These are phyloP conservation scores for Blastobotrys americana DNA, from an alignment of 805 yeast species.

Conservation along the genomic window DNA sequence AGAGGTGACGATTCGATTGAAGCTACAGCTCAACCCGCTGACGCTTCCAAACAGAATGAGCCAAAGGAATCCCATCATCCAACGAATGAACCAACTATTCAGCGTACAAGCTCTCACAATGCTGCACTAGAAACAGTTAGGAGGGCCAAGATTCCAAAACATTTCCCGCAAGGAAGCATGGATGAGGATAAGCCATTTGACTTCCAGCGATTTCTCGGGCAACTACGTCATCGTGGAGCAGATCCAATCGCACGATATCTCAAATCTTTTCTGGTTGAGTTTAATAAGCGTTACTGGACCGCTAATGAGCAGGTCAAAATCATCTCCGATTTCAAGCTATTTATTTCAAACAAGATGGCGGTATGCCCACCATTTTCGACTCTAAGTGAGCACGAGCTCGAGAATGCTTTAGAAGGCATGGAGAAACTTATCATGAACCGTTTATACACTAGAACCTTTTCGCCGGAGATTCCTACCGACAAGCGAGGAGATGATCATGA, in stretches of 20 bases:
- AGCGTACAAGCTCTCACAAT: too few relatives aligned
- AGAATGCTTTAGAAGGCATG: constrained; percentile 79
- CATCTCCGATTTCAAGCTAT: constrained; percentile 65
- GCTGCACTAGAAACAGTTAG: too few relatives aligned
- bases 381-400: constrained; percentile 52
- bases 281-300: constrained; percentile 61
- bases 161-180: too few relatives aligned
- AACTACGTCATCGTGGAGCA: constrained; percentile 66
- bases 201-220: constrained; percentile 70
- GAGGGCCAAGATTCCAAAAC: too few relatives aligned
- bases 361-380: constrained; percentile 66
- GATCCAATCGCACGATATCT: constrained; percentile 85
- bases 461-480: constrained; percentile 56
- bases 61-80: too few relatives aligned
- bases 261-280: constrained; percentile 74
- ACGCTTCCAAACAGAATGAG: too few relatives aligned
- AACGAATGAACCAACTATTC: too few relatives aligned
- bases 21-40: too few relatives aligned
- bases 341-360: constrained; percentile 47
- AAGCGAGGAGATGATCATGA: constrained; percentile 48
- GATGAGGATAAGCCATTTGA: constrained; percentile 47
- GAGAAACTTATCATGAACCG: constrained; percentile 91
- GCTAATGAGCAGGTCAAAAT: constrained; percentile 72
- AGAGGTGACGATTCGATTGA: too few relatives aligned
- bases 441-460: constrained; percentile 66